Conservation (phyloP, 129 eudicot species). For the Erigeron canadensis region DNA sequence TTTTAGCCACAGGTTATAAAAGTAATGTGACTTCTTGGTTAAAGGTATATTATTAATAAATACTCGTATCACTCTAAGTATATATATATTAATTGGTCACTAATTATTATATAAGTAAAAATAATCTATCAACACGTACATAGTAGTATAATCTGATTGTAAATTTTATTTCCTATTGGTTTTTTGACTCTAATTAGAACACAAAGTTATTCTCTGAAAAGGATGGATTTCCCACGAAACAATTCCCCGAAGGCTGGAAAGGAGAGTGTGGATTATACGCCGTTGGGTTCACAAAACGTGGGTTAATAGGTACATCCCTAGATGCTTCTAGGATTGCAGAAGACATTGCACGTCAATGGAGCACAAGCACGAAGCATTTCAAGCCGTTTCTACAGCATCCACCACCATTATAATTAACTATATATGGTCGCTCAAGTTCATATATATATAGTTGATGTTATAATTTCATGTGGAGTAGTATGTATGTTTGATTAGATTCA, state of each 20-base stretch:
- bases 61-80: too few species aligned
- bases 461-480: conserved; percentile 20
- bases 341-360: conserved; percentile 54
- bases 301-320: conserved; percentile 55
- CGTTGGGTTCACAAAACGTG: conserved; percentile 59
- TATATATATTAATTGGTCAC: too few species aligned
- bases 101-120: too few species aligned
- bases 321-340: conserved; percentile 59
- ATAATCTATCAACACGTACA: not conserved
- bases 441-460: not conserved
- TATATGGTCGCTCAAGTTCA: too few species aligned
- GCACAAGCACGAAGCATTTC: conserved; percentile 18
- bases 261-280: conserved; percentile 63
- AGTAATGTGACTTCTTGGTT: conserved; percentile 68
- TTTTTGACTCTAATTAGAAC: conserved; percentile 34
- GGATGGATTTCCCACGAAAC: conserved; percentile 53
- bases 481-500: conserved; percentile 10
- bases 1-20: conserved; percentile 66
- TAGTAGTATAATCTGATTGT: not conserved
- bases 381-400: conserved; percentile 14
- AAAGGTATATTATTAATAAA: too few species aligned
- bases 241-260: conserved; percentile 72
- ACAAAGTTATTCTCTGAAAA: conserved; percentile 45
- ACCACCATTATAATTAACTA: conserved; percentile 4
- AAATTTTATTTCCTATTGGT: not conserved